Conservation (phyloP, 805 yeast species). For the Candida patagonica region DNA sequence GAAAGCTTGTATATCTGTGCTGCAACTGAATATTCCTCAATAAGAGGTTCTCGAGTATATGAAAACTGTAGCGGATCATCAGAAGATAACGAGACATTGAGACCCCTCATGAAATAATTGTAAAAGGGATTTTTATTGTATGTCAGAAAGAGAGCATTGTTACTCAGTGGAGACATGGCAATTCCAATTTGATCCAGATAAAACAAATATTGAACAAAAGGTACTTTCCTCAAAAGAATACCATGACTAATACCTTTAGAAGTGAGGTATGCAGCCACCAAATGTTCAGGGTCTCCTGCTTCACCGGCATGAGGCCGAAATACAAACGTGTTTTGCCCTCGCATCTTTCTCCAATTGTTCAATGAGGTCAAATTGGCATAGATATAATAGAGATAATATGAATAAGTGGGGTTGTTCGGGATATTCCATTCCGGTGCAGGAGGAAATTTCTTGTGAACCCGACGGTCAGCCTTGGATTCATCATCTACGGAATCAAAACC, state of each 20-base stretch:
- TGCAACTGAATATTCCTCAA: slow-evolving; percentile 96
- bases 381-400: slow-evolving; percentile 84
- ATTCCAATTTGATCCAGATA: slow-evolving; percentile 92
- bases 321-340: slow-evolving; percentile 83
- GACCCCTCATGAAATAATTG: slow-evolving; percentile 81
- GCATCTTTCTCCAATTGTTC: slow-evolving; percentile 68
- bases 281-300: slow-evolving; percentile 99
- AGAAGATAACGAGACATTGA: slow-evolving; percentile 88
- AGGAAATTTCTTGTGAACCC: slow-evolving; percentile 75
- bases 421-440: slow-evolving; percentile 76
- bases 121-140: slow-evolving; percentile 97
- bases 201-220: slow-evolving; percentile 87
- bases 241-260: slow-evolving; percentile 96
- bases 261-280: slow-evolving; percentile 78
- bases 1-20: slow-evolving; percentile 94
- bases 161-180: slow-evolving; percentile 97
- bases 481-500: slow-evolving; percentile 99
- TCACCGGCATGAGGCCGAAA: slow-evolving; percentile 98
- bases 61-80: slow-evolving; percentile 98
- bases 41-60: slow-evolving; percentile 92
- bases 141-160: slow-evolving; percentile 89
- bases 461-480: slow-evolving; percentile 84
- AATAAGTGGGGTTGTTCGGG: slow-evolving; percentile 88
- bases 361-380: slow-evolving; percentile 80
- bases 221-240: slow-evolving; percentile 82